These are phyloP conservation scores for Dillenia turbinata DNA, from an alignment of 164 flowering plant species.

Conservation along the genomic window DNA sequence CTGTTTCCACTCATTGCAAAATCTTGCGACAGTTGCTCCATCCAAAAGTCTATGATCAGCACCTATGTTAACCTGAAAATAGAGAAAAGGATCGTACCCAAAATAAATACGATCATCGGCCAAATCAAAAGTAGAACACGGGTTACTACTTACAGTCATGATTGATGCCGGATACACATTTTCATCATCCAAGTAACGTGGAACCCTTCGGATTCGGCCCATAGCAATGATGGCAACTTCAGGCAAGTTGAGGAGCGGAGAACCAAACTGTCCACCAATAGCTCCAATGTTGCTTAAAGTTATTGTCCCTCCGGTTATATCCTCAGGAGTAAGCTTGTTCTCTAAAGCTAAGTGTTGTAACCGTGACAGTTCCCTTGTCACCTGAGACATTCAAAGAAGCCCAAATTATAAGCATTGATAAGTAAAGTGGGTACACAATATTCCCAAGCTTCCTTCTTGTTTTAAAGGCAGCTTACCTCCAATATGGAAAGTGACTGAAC, in stretches of 20 bases:
- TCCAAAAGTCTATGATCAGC: conserved; percentile 97
- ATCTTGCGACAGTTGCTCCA: conserved; percentile 90
- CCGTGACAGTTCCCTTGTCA: conserved; percentile 80
- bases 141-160: conserved; percentile 55
- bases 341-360: conserved; percentile 60
- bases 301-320: conserved; percentile 85
- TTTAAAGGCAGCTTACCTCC: conserved; percentile 49
- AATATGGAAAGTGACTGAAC: conserved; percentile 81
- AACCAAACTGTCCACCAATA: conserved; percentile 90
- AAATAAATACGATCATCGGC: background rate
- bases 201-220: conserved; percentile 75
- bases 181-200: conserved; percentile 68
- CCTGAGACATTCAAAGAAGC: conserved; percentile 24
- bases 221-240: conserved; percentile 92
- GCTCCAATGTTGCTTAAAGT: conserved; percentile 95
- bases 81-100: conserved; percentile 1
- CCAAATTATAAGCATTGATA: background rate
- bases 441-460: background rate
- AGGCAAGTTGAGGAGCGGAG: conserved; percentile 83
- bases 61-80: conserved; percentile 72
- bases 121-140: background rate
- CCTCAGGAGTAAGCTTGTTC: conserved; percentile 75
- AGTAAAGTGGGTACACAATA: no score
- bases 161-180: conserved; percentile 65
- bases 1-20: conserved; percentile 90